Conservation (phyloP, 2,329 filamentous ascomycete genomes). For the Huntiella savannae region DNA sequence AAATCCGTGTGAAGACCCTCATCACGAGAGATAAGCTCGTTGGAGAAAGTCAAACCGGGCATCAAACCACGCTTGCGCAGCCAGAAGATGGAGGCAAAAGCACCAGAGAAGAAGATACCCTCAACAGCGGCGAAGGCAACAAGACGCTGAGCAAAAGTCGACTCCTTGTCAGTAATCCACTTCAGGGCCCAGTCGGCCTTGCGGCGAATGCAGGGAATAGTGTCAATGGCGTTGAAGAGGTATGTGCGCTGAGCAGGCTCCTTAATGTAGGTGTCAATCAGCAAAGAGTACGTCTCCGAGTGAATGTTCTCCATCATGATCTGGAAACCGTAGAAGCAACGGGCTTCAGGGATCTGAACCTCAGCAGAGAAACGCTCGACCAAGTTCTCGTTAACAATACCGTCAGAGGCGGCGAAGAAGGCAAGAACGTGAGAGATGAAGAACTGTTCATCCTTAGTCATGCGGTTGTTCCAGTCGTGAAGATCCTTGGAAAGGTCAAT, state of each 20-base stretch:
- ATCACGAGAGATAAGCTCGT: conserved; percentile 98
- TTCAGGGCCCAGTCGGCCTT: conserved; percentile 95
- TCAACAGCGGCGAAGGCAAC: conserved; percentile 95
- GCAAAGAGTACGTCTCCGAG: conserved; percentile 96
- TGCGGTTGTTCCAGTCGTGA: conserved; percentile 95
- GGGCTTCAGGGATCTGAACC: conserved; percentile 91
- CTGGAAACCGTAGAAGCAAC: conserved; percentile 99
- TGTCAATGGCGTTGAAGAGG: conserved; percentile 97
- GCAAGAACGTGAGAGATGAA: conserved; percentile 97
- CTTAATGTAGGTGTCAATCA: conserved; percentile 99
- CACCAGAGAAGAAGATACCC: conserved; percentile 98
- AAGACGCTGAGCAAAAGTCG: conserved; percentile 85
- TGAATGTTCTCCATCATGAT: conserved; percentile 99
- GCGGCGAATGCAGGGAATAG: conserved; percentile 93
- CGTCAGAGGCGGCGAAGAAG: conserved; percentile 97
- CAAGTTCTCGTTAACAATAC: conserved; percentile 98
- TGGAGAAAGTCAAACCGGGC: conserved; percentile 96
- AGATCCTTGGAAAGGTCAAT: conserved; percentile 98
- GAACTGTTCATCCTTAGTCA: conserved; percentile 93
- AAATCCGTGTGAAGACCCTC: conserved; percentile 99
- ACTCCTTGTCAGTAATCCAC: conserved; percentile 89
- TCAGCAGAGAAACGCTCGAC: conserved; percentile 94
- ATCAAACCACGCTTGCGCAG: conserved; percentile 99
- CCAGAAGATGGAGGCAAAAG: conserved; percentile 99
- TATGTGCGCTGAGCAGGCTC: conserved; percentile 85